Evolutionary conservation across 2,329 filamentous ascomycete genomes (phyloP).

Genomic region (Paecilomyces sp.): DNA sequence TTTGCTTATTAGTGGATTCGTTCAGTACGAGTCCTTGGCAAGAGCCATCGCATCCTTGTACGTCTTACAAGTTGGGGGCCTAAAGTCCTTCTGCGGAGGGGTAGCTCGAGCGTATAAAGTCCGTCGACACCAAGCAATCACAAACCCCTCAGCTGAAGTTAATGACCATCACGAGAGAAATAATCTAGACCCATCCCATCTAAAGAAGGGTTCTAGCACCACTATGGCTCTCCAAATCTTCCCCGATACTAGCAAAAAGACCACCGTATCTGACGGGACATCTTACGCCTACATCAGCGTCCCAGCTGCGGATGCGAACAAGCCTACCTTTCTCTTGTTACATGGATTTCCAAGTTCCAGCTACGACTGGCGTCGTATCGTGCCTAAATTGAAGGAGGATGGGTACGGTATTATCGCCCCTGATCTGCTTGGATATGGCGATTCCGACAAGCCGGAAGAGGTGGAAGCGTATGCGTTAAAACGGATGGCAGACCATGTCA

Average conservation of each 20-base stretch:
- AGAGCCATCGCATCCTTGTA: too few species aligned
- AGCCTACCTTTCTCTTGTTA: slow-evolving; percentile 38
- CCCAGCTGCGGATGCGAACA: slow-evolving; percentile 5
- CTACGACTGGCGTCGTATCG: slow-evolving; percentile 38
- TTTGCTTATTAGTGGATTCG: too few species aligned
- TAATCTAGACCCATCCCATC: neutral
- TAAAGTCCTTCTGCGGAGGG: too few species aligned
- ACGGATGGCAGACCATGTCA: slow-evolving; percentile 25
- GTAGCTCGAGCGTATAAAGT: too few species aligned
- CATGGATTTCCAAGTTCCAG: slow-evolving; percentile 45
- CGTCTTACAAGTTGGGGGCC: too few species aligned
- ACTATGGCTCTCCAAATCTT: slow-evolving; percentile 5
- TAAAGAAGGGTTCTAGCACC: neutral
- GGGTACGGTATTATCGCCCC: slow-evolving; percentile 40
- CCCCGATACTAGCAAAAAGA: slow-evolving; percentile 2
- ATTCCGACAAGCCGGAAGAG: slow-evolving; percentile 21
- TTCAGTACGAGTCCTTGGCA: too few species aligned
- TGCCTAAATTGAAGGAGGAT: slow-evolving; percentile 21
- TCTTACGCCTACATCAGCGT: slow-evolving; percentile 24
- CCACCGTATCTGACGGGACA: slow-evolving; percentile 2
- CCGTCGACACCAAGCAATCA: too few species aligned
- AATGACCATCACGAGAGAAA: too few species aligned
- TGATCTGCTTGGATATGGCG: slow-evolving; percentile 37
- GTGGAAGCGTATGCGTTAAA: slow-evolving; percentile 21
- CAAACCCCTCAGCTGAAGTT: too few species aligned